Base-by-base conservation (phyloP, 345 rosid genomes). In the Syzygium jambos region DNA sequence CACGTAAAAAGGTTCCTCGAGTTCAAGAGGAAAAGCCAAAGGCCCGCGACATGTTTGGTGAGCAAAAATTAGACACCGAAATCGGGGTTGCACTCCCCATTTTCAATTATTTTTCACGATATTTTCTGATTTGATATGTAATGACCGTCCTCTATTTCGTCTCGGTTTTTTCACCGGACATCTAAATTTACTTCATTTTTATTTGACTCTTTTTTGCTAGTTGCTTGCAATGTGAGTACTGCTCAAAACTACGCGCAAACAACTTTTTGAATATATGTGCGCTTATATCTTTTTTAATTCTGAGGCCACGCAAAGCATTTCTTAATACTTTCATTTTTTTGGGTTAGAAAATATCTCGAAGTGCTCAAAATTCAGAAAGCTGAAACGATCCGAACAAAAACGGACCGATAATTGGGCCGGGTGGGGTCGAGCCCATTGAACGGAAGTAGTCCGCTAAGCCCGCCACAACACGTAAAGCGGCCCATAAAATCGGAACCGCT, bases 11-110 rank as follows among this genome's bases (percentile, higher is more conserved):
- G 0, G 4, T 30, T 30, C 5, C 3, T 1, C 2, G 0, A 68
- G 6, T 17, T 15, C 3, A 1, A 3, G 22, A 55, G 11, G 3
- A 17, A 68, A 34, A 27, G 19, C 19, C 6, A 65, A 3, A 65
- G 34, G 1, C 11, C 3, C 0, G 0, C 0, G 5, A 29, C 6
- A 29, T 29, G 22, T 9, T 8, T 1, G 7, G 78, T 17, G 15
- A 2, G 1, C 77, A 8, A 6, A 53, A 29, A 30, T 16, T 11
- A 68, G 17, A 68, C 12, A 8, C 7, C 3, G 6, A 34, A 34
- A 9, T 17, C 2, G 5, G 25, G 22, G 7, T 17, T 5, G 4
- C 0, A 0, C 1, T 73, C 25, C 7, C 7, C 22, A 4, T 68
- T 17, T 9, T 17, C 1, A 2, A 8, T 19, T 12, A 30, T 19